phyloP scores from a whole-genome alignment of 495 filamentous ascomycete species.

The Terfezia claveryi region DNA sequence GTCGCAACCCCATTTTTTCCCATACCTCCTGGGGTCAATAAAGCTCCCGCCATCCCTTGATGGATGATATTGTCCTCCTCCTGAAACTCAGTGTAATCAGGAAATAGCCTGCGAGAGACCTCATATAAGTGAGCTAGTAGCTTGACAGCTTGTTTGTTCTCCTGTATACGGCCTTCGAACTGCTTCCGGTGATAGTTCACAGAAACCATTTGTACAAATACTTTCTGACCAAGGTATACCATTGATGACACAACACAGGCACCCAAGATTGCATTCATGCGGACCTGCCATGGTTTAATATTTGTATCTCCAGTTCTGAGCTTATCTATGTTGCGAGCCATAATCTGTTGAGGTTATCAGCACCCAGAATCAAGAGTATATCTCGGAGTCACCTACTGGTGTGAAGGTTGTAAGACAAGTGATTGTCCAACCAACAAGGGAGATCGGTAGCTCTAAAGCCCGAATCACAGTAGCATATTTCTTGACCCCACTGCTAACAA shows the following conservation, averaged over 20 bases:
- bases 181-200: slow-evolving; percentile 90
- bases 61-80: slow-evolving; percentile 84
- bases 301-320: slow-evolving; percentile 17
- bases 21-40: slow-evolving; percentile 13
- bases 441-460: slow-evolving; percentile 62
- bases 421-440: slow-evolving; percentile 69
- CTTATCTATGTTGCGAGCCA: slow-evolving; percentile 18
- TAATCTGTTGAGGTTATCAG: neutral
- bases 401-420: slow-evolving; percentile 59
- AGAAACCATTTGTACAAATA: slow-evolving; percentile 75
- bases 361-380: neutral
- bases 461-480: slow-evolving; percentile 76
- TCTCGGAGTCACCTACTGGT: slow-evolving; percentile 25
- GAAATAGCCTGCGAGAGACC: slow-evolving; percentile 67
- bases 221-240: slow-evolving; percentile 59
- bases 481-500: slow-evolving; percentile 72
- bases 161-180: slow-evolving; percentile 67
- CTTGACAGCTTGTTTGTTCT: slow-evolving; percentile 63
- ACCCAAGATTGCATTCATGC: slow-evolving; percentile 50
- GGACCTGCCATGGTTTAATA: slow-evolving; percentile 31
- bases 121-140: slow-evolving; percentile 73
- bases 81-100: slow-evolving; percentile 67
- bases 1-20: slow-evolving; percentile 32
- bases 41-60: slow-evolving; percentile 40
- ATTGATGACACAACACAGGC: slow-evolving; percentile 55